phyloP scores from a whole-genome alignment of 2,329 filamentous ascomycete genomes.

The Thelonectria rubi region DNA sequence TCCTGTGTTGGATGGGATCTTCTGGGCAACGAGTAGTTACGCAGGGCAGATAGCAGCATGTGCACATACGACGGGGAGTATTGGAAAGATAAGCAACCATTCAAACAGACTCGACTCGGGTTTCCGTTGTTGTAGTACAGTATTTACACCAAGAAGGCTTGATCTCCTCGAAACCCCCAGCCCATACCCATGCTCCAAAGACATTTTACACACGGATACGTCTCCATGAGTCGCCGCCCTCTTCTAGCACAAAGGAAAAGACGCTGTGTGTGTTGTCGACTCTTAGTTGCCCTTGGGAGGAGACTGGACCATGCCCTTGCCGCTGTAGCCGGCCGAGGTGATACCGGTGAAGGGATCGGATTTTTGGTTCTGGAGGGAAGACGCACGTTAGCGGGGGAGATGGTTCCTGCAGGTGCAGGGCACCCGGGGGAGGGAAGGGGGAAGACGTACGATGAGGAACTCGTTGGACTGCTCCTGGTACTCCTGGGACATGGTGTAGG shows the following conservation, averaged over 20 bases:
- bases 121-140: conserved; percentile 54
- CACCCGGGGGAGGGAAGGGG: not conserved
- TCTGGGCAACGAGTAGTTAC: conserved; percentile 17
- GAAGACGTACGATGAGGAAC: conserved; percentile 78
- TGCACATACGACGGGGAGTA: conserved; percentile 21
- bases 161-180: conserved; percentile 43
- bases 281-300: conserved; percentile 61
- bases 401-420: not conserved
- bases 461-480: conserved; percentile 97
- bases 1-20: conserved; percentile 23
- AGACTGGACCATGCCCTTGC: conserved; percentile 81
- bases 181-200: conserved; percentile 42
- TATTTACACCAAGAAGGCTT: conserved; percentile 52
- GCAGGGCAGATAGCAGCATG: conserved; percentile 22
- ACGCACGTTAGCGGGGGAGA: conserved; percentile 25
- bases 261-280: conserved; percentile 36
- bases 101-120: conserved; percentile 47
- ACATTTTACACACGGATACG: conserved; percentile 50
- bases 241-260: conserved; percentile 50
- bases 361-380: conserved; percentile 73
- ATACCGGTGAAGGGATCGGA: conserved; percentile 88
- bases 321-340: conserved; percentile 79
- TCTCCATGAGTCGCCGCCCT: conserved; percentile 43
- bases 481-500: conserved; percentile 93
- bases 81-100: conserved; percentile 32